phyloP scores from a whole-genome alignment of 768 basidiomycete genomes.

The Trichaptum fuscoviolaceum region DNA sequence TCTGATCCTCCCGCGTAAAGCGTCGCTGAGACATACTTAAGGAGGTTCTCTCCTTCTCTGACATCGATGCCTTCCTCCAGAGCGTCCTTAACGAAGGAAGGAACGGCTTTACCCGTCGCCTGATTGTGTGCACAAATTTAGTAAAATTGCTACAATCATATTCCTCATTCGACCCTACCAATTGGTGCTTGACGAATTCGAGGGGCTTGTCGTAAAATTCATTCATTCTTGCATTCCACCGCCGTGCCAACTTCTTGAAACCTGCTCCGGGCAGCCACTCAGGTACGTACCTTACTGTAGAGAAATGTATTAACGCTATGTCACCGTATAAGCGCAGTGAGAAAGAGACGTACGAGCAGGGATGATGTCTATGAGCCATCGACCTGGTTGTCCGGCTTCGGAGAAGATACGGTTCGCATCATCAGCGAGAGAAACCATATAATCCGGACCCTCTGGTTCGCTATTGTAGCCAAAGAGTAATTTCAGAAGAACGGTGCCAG shows the following conservation, averaged over 20 bases:
- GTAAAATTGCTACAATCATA: not conserved
- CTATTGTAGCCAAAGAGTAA: not conserved
- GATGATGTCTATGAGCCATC: constrained; percentile 15
- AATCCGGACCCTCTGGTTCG: not conserved
- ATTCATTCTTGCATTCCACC: constrained; percentile 60
- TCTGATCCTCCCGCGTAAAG: constrained; percentile 17
- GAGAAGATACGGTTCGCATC: not conserved
- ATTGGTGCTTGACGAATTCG: constrained; percentile 39
- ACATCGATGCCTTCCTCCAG: not conserved
- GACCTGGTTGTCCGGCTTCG: constrained; percentile 3
- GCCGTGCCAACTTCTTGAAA: constrained; percentile 54
- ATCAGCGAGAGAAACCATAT: not conserved
- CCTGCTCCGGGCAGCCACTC: constrained; percentile 62
- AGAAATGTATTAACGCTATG: no score
- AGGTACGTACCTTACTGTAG: constrained; percentile 56
- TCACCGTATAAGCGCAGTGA: no score
- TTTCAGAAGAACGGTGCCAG: not conserved
- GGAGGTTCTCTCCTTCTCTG: constrained; percentile 8
- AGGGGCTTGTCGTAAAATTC: constrained; percentile 65
- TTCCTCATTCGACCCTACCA: not conserved
- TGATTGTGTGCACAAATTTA: not conserved
- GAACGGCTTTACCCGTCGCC: not conserved
- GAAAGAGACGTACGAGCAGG: constrained; percentile 11
- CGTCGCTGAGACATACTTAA: constrained; percentile 18
- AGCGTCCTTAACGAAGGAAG: not conserved